Evolutionary conservation across 129 eudicot species (phyloP).

Genomic region (Tagetes patula): DNA sequence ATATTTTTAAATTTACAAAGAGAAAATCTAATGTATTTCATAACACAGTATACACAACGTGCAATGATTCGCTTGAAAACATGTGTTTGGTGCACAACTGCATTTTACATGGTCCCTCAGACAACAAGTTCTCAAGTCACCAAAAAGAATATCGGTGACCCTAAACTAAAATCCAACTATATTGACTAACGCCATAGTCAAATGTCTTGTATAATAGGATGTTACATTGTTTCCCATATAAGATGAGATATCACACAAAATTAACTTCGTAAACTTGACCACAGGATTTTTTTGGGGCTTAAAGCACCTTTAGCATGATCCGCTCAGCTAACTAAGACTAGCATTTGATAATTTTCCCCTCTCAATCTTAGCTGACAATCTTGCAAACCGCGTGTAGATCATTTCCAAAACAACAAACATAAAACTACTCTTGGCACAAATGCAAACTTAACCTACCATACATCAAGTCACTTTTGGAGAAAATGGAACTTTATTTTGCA

Average conservation of each 20-base stretch:
- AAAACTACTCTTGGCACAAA: not conserved
- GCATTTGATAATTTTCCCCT: not conserved
- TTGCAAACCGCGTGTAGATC: not conserved
- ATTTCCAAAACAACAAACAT: not conserved
- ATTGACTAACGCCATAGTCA: not conserved
- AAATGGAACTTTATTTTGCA: not conserved
- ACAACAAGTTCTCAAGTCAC: not conserved
- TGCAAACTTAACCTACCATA: not conserved
- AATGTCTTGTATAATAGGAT: slow-evolving; percentile 5
- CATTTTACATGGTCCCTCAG: too few species aligned
- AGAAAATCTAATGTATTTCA: not conserved
- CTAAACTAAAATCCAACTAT: not conserved
- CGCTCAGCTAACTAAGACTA: not conserved
- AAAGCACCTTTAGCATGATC: not conserved
- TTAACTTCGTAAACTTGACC: not conserved
- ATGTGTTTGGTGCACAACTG: too few species aligned
- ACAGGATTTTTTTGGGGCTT: not conserved
- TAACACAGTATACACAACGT: not conserved
- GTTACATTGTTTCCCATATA: not conserved
- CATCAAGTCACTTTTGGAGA: not conserved
- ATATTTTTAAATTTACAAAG: not conserved
- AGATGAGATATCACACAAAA: not conserved
- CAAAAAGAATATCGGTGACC: not conserved
- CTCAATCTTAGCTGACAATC: not conserved
- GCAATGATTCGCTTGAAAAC: not conserved